Base-by-base conservation (phyloP, 1,284 basidiomycete species). In the Melampsora americana region DNA sequence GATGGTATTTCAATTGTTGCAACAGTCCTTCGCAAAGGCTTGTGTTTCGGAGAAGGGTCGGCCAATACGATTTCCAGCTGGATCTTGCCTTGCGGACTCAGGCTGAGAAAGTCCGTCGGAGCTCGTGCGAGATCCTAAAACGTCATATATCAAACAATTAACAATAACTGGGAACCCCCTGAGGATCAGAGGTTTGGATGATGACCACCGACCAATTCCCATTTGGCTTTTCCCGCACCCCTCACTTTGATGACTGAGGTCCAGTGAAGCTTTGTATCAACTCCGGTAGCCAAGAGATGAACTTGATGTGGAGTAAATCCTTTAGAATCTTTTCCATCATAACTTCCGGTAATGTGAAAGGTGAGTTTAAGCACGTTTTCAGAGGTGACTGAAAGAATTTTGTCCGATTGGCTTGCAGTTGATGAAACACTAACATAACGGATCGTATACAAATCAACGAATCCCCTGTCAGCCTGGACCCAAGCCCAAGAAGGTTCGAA, bases 121-220 rank as follows among this genome's bases (percentile, higher is more conserved):
- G 73, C 73, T 35, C 73, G 66, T 32, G 56, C 53, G 26, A 76
- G 42, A 60, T 69, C 66, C 73, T 76, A 30, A 6, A n/a, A 64
- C 3, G 61, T 1, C 32, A 64, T n/a, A 44, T 20, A 67, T 56
- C 16, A 39, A 56, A 32, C 30, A 4, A 30, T 4, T 28, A 62
- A 64, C 1, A 28, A 64, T 11, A 2, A 16, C 32, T 20, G 56
- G 14, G 16, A n/a, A n/a, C 9, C 35, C 30, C 30, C 7, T 16
- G 30, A 6, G 26, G 2, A n/a, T 64, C 18, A 44, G 32, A 42
- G 56, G 46, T 35, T 66, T 3, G 23, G 23, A 64, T 60, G 30
- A 60, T 32, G 42, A 32, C n/a, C 5, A 76, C 73, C 69, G 44
- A 76, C 73, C 39, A 76, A 65, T 61, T 76, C 73, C 73, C 73